These are phyloP conservation scores for Alternaria infectoria DNA, from an alignment of 2,329 filamentous ascomycete species.

Conservation along the genomic window DNA sequence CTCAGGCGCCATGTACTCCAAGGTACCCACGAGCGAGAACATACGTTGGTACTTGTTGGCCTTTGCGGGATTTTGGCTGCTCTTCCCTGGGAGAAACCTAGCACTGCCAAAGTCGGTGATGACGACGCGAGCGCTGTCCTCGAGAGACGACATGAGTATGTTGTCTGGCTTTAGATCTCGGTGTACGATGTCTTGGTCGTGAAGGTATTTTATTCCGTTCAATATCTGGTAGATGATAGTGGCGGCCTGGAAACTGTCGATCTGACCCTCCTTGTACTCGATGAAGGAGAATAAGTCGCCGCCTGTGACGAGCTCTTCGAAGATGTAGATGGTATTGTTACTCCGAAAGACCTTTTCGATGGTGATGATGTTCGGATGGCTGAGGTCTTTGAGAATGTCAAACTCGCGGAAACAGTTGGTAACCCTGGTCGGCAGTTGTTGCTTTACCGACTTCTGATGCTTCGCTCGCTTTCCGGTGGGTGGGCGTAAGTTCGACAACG, in stretches of 20 bases:
- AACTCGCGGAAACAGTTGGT: conserved; percentile 50
- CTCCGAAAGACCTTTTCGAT: conserved; percentile 64
- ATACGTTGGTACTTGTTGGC: conserved; percentile 50
- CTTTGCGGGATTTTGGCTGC: not conserved
- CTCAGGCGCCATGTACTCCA: conserved; percentile 63
- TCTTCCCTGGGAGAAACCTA: conserved; percentile 43
- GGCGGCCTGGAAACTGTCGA: conserved; percentile 60
- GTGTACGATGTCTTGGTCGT: conserved; percentile 62
- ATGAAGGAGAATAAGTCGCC: conserved; percentile 68
- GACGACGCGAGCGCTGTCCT: conserved; percentile 59
- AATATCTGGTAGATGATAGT: conserved; percentile 63
- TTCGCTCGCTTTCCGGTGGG: conserved; percentile 4
- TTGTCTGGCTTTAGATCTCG: conserved; percentile 70
- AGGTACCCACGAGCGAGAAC: conserved; percentile 62
- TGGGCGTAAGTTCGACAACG: conserved; percentile 8
- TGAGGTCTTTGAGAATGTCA: conserved; percentile 58
- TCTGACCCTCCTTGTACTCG: conserved; percentile 54
- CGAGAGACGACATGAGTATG: conserved; percentile 63
- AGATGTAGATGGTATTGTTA: conserved; percentile 62
- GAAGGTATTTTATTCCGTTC: conserved; percentile 65
- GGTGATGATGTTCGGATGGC: conserved; percentile 66
- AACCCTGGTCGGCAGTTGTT: conserved; percentile 32
- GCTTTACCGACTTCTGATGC: conserved; percentile 4
- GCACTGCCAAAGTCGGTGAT: conserved; percentile 68
- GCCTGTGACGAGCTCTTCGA: conserved; percentile 65